A percentile compares a stretch with the other conserved stretches of the same genome.
These are phyloP conservation scores for Echium plantagineum DNA, from an alignment of 257 asterid genomes.

Conservation along the genomic window DNA sequence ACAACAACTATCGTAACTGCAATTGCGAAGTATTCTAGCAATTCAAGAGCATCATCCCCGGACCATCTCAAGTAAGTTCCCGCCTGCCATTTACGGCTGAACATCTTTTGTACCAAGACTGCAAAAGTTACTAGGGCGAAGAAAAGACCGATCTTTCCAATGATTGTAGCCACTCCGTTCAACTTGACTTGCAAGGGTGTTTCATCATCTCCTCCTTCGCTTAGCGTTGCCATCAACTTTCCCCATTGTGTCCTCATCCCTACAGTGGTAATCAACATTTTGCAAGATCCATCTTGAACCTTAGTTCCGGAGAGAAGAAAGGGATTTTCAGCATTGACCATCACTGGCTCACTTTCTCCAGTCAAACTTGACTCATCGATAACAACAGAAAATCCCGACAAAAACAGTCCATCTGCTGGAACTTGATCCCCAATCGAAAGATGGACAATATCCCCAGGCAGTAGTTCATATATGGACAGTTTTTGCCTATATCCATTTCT, in stretches of 20 bases:
- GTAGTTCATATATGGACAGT: slow-evolving; percentile 63
- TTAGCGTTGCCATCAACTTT: slow-evolving; percentile 68
- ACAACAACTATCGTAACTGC: slow-evolving; percentile 91
- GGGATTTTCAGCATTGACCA: slow-evolving; percentile 48
- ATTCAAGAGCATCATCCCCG: slow-evolving; percentile 63
- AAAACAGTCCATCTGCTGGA: slow-evolving; percentile 79
- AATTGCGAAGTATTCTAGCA: slow-evolving; percentile 73
- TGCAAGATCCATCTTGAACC: slow-evolving; percentile 89
- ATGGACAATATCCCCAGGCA: slow-evolving; percentile 80
- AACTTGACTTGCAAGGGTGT: slow-evolving; percentile 79
- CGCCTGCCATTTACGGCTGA: slow-evolving; percentile 35
- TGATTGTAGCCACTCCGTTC: slow-evolving; percentile 85
- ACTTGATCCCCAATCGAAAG: slow-evolving; percentile 84
- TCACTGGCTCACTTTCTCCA: slow-evolving; percentile 80
- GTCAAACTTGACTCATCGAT: slow-evolving; percentile 81
- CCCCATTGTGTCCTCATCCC: slow-evolving; percentile 99
- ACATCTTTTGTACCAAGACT: slow-evolving; percentile 55
- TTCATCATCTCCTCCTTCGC: slow-evolving; percentile 92
- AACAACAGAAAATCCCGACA: slow-evolving; percentile 64
- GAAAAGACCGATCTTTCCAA: slow-evolving; percentile 74
- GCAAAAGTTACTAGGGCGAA: slow-evolving; percentile 80
- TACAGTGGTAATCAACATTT: slow-evolving; percentile 75
- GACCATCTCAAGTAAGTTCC: slow-evolving; percentile 49
- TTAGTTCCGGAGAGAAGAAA: slow-evolving; percentile 80
- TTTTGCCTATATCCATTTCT: slow-evolving; percentile 70